Evolutionary conservation across 306 rosid genomes (phyloP).

Genomic region (Adenanthera pavonina): DNA sequence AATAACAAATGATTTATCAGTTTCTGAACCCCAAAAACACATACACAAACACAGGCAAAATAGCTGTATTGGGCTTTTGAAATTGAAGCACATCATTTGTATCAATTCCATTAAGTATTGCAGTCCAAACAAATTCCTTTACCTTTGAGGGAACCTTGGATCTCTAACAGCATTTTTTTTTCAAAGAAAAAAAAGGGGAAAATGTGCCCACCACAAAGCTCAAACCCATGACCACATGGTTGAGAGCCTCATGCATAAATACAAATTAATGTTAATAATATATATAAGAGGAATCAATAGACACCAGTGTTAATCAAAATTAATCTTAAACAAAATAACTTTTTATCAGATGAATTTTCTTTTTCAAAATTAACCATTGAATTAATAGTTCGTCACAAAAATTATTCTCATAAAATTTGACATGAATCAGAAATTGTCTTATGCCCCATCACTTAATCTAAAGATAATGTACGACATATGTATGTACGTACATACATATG

Average conservation of each 20-base stretch:
- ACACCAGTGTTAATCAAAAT: neutral
- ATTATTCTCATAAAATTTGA: no score
- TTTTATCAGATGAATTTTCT: no score
- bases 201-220: neutral
- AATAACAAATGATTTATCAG: neutral
- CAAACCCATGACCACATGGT: neutral
- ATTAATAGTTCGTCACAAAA: no score
- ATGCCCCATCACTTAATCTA: no score
- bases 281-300: neutral
- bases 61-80: neutral
- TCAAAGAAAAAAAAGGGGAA: neutral
- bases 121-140: neutral
- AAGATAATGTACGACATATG: no score
- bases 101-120: neutral
- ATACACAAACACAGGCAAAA: neutral
- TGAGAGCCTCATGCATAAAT: neutral
- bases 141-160: neutral
- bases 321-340: neutral
- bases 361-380: no score
- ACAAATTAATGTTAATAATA: neutral
- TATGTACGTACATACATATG: no score
- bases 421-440: no score
- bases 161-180: neutral
- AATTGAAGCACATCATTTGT: neutral
- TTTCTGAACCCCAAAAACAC: neutral